Conservation (phyloP, 2,329 filamentous ascomycete species). For the Aspergillus sp. region DNA sequence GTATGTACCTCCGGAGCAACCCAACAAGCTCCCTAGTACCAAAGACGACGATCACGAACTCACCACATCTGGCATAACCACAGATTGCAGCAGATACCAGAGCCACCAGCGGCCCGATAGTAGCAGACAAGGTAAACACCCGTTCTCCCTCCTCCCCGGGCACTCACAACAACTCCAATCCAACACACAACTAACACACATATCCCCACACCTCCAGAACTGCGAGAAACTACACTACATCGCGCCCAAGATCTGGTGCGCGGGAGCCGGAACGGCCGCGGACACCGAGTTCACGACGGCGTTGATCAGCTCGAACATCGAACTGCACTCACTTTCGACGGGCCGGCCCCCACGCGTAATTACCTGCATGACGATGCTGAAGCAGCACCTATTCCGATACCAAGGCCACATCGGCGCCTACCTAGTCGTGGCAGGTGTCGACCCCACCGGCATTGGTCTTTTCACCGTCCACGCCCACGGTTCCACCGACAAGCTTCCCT, state of each 20-base stretch:
- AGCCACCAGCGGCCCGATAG: constrained; percentile 95
- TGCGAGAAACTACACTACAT: constrained; percentile 99
- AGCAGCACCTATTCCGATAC: constrained; percentile 98
- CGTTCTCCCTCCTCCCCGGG: background rate
- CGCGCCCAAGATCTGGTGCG: constrained; percentile 97
- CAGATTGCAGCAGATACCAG: constrained; percentile 97
- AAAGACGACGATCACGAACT: background rate
- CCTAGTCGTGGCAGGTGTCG: constrained; percentile 93
- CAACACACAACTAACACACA: background rate
- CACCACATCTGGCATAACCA: constrained; percentile 9
- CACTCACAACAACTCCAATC: background rate
- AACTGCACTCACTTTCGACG: constrained; percentile 94
- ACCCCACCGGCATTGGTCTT: constrained; percentile 90
- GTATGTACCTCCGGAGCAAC: constrained; percentile 53
- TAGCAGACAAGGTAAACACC: constrained; percentile 81
- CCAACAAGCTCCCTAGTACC: background rate
- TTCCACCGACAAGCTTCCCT: constrained; percentile 96
- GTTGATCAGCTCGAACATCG: constrained; percentile 97
- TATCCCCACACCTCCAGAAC: constrained; percentile 59
- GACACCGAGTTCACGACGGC: constrained; percentile 99
- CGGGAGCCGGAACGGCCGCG: constrained; percentile 93
- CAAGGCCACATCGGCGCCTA: constrained; percentile 98
- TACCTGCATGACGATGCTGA: constrained; percentile 98
- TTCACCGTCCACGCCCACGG: constrained; percentile 99
- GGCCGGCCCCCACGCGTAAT: constrained; percentile 96